Evolutionary conservation across 164 flowering plant species (phyloP).

Genomic region (Magnolia officinalis): DNA sequence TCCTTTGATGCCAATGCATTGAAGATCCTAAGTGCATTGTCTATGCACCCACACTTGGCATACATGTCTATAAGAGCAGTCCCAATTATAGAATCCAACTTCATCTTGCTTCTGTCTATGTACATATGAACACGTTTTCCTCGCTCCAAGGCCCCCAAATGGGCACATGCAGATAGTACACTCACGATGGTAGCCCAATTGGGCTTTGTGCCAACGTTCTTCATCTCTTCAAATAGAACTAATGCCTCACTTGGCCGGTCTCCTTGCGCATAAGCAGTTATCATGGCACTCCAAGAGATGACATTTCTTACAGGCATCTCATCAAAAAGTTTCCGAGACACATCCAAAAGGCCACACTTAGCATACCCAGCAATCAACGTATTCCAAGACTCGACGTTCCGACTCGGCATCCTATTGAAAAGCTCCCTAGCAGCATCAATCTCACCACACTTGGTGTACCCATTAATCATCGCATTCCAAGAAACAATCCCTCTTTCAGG

Average conservation of each 20-base stretch:
- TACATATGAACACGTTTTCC: slow-evolving; percentile 11
- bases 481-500: slow-evolving; percentile 11
- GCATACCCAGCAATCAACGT: slow-evolving; percentile 14
- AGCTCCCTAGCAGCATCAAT: slow-evolving; percentile 12
- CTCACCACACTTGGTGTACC: slow-evolving; percentile 6
- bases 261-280: slow-evolving; percentile 14
- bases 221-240: slow-evolving; percentile 11
- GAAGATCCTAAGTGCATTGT: slow-evolving; percentile 11
- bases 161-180: slow-evolving; percentile 13
- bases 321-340: slow-evolving; percentile 9
- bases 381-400: slow-evolving; percentile 19
- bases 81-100: slow-evolving; percentile 16
- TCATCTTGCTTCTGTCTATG: slow-evolving; percentile 11
- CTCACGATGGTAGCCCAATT: slow-evolving; percentile 18
- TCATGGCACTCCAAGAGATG: slow-evolving; percentile 18
- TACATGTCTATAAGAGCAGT: slow-evolving; percentile 64
- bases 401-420: slow-evolving; percentile 13
- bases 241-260: slow-evolving; percentile 5
- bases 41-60: slow-evolving; percentile 58
- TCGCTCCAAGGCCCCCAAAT: slow-evolving; percentile 14
- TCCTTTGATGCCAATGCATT: neutral
- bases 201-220: slow-evolving; percentile 1
- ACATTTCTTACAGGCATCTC: slow-evolving; percentile 14
- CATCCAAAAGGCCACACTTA: slow-evolving; percentile 2
- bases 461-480: slow-evolving; percentile 18